Evolutionary conservation across 2,329 filamentous ascomycete species (phyloP), one percentile per base, ranked within the genome.

Genomic region (Verticillium longisporum): DNA sequence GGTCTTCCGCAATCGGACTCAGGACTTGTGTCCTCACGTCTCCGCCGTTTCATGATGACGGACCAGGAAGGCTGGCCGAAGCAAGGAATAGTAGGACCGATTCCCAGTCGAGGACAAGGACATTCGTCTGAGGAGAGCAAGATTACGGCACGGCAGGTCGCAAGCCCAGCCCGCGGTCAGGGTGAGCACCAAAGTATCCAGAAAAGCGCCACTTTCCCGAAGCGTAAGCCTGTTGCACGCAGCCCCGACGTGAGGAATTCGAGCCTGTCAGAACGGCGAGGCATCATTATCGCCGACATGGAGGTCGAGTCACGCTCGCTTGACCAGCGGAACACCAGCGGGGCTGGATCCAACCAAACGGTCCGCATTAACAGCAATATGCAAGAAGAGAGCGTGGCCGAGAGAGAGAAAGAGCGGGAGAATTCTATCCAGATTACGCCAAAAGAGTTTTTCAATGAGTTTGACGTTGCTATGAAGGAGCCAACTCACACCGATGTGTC

Each of bases 371-470:
- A 26, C 18, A 50, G n/a, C 18, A 50, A 21, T 7, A 13, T 61
- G 6, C 61, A 64, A 2, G 65, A 55, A 34, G 55, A 67, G 38
- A 66, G 62, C 14, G 57, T 67, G 38, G 61, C 65, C 2, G 65
- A 64, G 7, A 63, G n/a, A 50, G 45, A 26, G 45, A n/a, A 50
- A 50, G 45, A 50, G 45, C 45, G 21, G 3, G 45, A 58, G 53
- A 59, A n/a, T 10, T 59, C 61, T 14, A 59, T 58, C 36, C 55
- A 64, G 21, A 45, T 45, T 38, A 64, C 61, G 13, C 61, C 63
- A 33, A 61, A 61, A 15, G 55, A 60, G 2, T 60, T 56, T n/a
- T n/a, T 36, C n/a, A 50, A 50, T 7, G 45, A 50, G 3, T 50
- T 50, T 21, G 9, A 50, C n/a, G 36, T 33, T 15, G 33, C 56